These are phyloP conservation scores for Daldinia sp. DNA, from an alignment of 2,329 filamentous ascomycete species.

Conservation along the genomic window DNA sequence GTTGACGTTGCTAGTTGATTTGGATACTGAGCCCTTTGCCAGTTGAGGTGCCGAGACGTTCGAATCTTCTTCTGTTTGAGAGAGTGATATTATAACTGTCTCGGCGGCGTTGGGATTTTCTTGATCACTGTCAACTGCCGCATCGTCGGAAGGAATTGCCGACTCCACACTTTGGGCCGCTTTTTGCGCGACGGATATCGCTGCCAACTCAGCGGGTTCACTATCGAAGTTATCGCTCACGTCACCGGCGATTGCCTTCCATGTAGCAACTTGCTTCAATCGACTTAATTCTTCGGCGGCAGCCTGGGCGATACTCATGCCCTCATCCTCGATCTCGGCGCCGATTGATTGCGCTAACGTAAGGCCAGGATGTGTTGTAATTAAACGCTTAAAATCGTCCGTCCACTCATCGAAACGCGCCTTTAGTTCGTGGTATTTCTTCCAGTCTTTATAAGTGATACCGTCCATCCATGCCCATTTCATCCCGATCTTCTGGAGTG, in stretches of 20 bases:
- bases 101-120: conserved; percentile 42
- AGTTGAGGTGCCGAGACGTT: conserved; percentile 39
- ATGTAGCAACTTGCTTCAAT: conserved; percentile 83
- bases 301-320: conserved; percentile 80
- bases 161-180: conserved; percentile 42
- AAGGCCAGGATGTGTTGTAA: conserved; percentile 76
- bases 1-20: conserved; percentile 38
- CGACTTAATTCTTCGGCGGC: conserved; percentile 81
- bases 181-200: conserved; percentile 53
- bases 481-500: conserved; percentile 91
- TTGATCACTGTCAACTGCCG: conserved; percentile 44
- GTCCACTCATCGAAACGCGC: conserved; percentile 86
- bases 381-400: conserved; percentile 78
- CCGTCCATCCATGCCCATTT: conserved; percentile 96
- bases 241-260: conserved; percentile 82
- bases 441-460: conserved; percentile 96
- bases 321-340: conserved; percentile 75
- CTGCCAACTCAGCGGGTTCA: conserved; percentile 67
- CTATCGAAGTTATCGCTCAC: conserved; percentile 80
- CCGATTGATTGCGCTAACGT: conserved; percentile 72
- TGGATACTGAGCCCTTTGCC: conserved; percentile 36
- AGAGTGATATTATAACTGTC: conserved; percentile 40
- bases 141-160: conserved; percentile 25
- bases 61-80: conserved; percentile 30
- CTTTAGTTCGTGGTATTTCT: conserved; percentile 90